Percentiles rank a stretch among this genome's conserved stretches.
These are phyloP conservation scores for Diplosphaera chodatii DNA, from an alignment of 139 green algal species.

Conservation along the genomic window DNA sequence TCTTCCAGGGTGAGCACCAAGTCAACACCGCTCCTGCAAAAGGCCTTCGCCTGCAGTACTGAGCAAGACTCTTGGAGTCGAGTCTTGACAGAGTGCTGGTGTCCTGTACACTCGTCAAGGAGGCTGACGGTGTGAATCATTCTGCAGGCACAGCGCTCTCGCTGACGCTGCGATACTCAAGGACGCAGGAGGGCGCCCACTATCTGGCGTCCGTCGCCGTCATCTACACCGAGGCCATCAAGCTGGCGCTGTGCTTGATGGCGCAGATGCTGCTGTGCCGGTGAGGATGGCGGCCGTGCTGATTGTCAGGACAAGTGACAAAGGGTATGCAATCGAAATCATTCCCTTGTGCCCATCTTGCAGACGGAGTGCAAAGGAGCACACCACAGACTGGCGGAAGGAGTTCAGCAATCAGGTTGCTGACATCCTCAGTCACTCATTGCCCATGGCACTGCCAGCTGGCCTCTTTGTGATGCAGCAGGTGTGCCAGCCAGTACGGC, in stretches of 20 bases:
- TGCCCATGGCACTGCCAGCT: conserved; percentile 46
- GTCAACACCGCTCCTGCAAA: too few relatives aligned
- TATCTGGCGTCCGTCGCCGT: conserved; percentile 49
- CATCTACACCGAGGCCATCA: conserved; percentile 42
- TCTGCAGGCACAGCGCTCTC: conserved; percentile 30
- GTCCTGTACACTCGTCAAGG: too few relatives aligned
- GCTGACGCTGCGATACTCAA: conserved; percentile 38
- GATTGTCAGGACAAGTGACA: too few relatives aligned
- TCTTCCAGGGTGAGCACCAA: conserved; percentile 26
- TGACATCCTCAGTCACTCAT: conserved; percentile 20
- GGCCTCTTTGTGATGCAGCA: conserved; percentile 56
- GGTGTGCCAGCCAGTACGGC: conserved; percentile 1
- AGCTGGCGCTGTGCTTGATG: conserved; percentile 41
- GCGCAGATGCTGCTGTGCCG: conserved; percentile 19
- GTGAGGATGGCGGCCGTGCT: too few relatives aligned
- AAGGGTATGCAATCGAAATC: neutral
- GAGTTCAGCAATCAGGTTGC: conserved; percentile 7
- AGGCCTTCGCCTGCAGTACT: too few relatives aligned
- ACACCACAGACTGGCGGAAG: neutral
- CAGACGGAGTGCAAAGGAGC: conserved; percentile 1
- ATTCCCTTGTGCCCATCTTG: neutral
- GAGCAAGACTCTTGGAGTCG: too few relatives aligned
- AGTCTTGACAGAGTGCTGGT: too few relatives aligned
- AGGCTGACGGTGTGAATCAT: too few relatives aligned
- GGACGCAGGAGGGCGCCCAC: conserved; percentile 12